Percentiles rank a stretch among this genome's conserved stretches.
Conservation (phyloP, 306 rosid genomes). For the Adenanthera pavonina region DNA sequence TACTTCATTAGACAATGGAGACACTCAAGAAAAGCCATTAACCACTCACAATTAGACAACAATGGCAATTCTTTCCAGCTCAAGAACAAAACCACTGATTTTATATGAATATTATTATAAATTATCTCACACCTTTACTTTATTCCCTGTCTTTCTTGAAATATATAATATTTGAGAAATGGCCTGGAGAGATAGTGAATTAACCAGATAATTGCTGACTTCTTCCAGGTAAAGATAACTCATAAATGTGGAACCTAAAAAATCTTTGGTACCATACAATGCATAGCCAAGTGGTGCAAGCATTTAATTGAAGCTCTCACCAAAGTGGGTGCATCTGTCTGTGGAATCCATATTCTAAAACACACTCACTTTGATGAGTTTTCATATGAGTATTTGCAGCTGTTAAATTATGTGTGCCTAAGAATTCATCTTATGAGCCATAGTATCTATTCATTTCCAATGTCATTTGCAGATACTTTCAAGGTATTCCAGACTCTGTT, state of each 20-base stretch:
- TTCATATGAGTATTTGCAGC: not conserved
- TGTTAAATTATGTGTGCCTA: not conserved
- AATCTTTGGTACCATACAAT: no score
- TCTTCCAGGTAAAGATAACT: not conserved
- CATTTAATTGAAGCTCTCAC: no score
- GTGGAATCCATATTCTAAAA: no score
- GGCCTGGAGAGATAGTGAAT: not conserved
- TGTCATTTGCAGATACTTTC: constrained; percentile 63
- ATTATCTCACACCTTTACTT: not conserved
- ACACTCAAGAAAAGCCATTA: not conserved
- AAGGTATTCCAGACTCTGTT: constrained; percentile 69
- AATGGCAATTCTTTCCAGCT: not conserved
- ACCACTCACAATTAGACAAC: not conserved
- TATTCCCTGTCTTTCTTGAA: constrained; percentile 5
- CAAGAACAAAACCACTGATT: not conserved
- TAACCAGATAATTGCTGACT: not conserved
- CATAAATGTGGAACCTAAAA: not conserved
- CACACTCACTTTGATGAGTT: no score
- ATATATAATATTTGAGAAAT: not conserved
- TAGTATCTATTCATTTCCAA: not conserved
- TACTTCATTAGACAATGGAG: not conserved
- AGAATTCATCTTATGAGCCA: not conserved
- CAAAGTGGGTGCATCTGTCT: no score
- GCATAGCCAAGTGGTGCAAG: no score
- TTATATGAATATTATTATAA: not conserved